phyloP scores from a whole-genome alignment of 192 early-diverging fungal species.

The Podila clonocystis region DNA sequence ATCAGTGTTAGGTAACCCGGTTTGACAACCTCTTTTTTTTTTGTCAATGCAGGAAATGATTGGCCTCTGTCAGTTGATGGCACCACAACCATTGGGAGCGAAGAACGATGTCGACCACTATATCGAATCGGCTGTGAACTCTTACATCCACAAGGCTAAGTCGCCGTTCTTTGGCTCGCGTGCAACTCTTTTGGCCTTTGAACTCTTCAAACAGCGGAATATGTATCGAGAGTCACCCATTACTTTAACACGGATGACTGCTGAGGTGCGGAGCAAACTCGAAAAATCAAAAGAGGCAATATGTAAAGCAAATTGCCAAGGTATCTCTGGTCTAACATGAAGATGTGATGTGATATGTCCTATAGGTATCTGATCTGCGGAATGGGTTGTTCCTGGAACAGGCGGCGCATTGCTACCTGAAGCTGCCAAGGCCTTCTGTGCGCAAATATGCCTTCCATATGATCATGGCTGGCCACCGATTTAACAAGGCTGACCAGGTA shows the following conservation, averaged over 20 bases:
- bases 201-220: constrained; percentile 77
- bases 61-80: constrained; percentile 82
- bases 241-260: constrained; percentile 77
- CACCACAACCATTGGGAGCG: constrained; percentile 56
- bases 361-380: constrained; percentile 77
- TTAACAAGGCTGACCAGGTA: constrained; percentile 81
- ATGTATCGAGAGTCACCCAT: constrained; percentile 76
- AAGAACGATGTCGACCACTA: constrained; percentile 66
- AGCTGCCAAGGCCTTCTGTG: constrained; percentile 69
- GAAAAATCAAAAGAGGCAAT: no score
- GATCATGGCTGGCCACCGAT: constrained; percentile 87
- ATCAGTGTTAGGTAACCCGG: background rate
- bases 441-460: constrained; percentile 93
- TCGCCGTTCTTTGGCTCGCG: constrained; percentile 76
- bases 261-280: constrained; percentile 59
- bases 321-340: no score
- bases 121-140: constrained; percentile 79
- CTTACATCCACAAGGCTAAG: constrained; percentile 70
- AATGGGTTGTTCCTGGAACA: constrained; percentile 90
- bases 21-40: background rate
- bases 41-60: constrained; percentile 81
- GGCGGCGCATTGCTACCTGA: constrained; percentile 84
- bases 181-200: constrained; percentile 81
- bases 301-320: no score
- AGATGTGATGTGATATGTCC: background rate